These are phyloP conservation scores for Effrenium voratum DNA, from an alignment of 73 alveolate species.

Conservation along the genomic window DNA sequence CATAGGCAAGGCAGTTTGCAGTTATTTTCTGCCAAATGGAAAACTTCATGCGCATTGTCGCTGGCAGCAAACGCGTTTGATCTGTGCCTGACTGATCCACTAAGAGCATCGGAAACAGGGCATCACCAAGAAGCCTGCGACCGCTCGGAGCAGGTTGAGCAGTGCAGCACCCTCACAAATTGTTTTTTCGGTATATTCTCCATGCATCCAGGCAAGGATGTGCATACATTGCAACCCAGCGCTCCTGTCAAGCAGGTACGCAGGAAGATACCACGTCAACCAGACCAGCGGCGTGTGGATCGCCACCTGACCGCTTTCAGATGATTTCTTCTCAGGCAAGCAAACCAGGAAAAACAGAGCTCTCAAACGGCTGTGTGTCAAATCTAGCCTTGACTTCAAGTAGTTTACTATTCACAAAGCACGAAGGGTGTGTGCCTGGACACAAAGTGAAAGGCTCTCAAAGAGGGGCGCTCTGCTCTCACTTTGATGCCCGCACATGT, in stretches of 20 bases:
- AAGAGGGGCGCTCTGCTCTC: too few relatives aligned
- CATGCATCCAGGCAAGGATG: too few relatives aligned
- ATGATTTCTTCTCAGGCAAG: too few relatives aligned
- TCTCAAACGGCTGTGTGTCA: too few relatives aligned
- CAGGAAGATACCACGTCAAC: conserved; percentile 77
- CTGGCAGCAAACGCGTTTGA: too few relatives aligned
- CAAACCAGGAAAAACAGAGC: too few relatives aligned
- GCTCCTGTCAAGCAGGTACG: conserved; percentile 79
- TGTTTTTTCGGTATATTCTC: too few relatives aligned
- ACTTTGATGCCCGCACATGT: too few relatives aligned
- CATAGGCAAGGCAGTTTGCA: not conserved
- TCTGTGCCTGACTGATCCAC: conserved; percentile 60
- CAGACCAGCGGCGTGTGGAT: conserved; percentile 81
- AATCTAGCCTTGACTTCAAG: too few relatives aligned
- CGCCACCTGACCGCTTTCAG: conserved; percentile 54
- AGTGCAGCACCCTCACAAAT: not conserved
- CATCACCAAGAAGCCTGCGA: conserved; percentile 59
- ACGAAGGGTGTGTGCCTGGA: too few relatives aligned
- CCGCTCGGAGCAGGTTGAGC: not conserved
- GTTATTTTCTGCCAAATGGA: not conserved
- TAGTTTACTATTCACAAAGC: too few relatives aligned
- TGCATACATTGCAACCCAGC: not conserved
- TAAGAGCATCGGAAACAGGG: conserved; percentile 72
- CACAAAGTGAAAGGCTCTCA: too few relatives aligned
- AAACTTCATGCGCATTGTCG: not conserved